Evolutionary conservation across 2,329 filamentous ascomycete species (phyloP).

Genomic region (Fonsecaea erecta): DNA sequence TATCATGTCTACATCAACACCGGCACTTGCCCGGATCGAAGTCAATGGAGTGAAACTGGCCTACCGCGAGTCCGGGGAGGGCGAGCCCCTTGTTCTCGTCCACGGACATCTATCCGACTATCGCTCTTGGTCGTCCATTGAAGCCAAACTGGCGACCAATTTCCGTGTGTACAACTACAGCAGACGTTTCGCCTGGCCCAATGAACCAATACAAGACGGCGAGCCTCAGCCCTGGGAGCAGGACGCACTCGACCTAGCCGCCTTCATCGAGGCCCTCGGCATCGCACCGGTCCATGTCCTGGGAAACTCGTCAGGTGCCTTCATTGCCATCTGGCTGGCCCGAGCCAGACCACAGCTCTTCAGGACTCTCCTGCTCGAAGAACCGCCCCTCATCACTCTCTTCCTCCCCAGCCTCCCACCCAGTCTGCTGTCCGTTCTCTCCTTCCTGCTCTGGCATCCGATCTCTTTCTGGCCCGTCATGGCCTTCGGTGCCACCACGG

Average conservation of each 20-base stretch:
- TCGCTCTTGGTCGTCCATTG: constrained; percentile 18
- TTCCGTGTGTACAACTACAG: constrained; percentile 29
- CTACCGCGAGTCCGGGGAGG: constrained; percentile 22
- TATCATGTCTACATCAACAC: too few species aligned
- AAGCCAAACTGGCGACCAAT: constrained; percentile 12
- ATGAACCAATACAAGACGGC: constrained; percentile 21
- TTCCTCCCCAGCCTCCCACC: constrained; percentile 23
- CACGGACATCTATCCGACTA: constrained; percentile 28
- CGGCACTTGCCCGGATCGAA: not conserved
- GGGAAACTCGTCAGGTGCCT: constrained; percentile 25
- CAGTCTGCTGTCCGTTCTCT: constrained; percentile 3
- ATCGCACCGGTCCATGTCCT: constrained; percentile 24
- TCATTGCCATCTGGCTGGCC: constrained; percentile 13
- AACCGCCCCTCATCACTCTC: constrained; percentile 23
- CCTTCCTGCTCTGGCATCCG: constrained; percentile 23
- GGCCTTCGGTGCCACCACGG: constrained; percentile 18
- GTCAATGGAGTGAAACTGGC: constrained; percentile 20
- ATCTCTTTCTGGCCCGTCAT: constrained; percentile 27
- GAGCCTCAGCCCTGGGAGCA: constrained; percentile 18
- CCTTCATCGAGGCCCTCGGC: constrained; percentile 16
- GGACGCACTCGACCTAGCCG: constrained; percentile 18
- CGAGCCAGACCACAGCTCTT: constrained; percentile 22
- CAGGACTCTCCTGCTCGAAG: constrained; percentile 22
- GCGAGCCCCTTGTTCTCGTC: constrained; percentile 26
- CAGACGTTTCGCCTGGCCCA: constrained; percentile 26